These are phyloP conservation scores for Dunaliella primolecta DNA, from an alignment of 139 green algal species.

Conservation along the genomic window DNA sequence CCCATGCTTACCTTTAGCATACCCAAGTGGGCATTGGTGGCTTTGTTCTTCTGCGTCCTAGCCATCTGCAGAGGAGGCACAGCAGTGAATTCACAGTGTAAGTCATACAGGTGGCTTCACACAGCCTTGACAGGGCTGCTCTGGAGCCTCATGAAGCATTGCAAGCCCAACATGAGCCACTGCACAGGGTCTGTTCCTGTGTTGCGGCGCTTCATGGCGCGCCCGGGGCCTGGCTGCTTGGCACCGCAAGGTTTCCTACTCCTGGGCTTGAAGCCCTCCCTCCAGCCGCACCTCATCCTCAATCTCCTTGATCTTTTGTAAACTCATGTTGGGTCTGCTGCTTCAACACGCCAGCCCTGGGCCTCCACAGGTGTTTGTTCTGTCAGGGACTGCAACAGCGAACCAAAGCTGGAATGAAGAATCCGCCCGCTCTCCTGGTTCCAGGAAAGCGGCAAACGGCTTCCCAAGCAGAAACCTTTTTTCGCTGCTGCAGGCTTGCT, in stretches of 20 bases:
- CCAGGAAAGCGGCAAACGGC: neutral
- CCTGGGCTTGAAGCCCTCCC: neutral
- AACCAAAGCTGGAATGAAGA: neutral
- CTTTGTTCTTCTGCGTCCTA: constrained; percentile 99
- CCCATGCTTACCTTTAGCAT: constrained; percentile 81
- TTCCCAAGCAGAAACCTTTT: neutral
- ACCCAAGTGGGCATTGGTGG: constrained; percentile 86
- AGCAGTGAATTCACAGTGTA: neutral
- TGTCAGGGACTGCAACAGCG: neutral
- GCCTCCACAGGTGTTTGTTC: neutral
- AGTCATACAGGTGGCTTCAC: neutral
- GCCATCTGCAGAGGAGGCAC: constrained; percentile 77
- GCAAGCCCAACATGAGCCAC: neutral
- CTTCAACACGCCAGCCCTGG: too few relatives aligned
- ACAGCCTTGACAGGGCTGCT: neutral
- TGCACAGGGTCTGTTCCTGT: neutral
- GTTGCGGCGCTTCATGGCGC: neutral
- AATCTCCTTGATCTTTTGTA: constrained; percentile 74
- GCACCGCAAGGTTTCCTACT: too few relatives aligned
- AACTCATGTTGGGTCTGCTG: constrained; percentile 21
- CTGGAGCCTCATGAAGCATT: too few relatives aligned
- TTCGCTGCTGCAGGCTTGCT: neutral
- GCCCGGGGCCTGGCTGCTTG: neutral
- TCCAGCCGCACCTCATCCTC: constrained; percentile 62
- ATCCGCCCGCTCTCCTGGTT: neutral